Evolutionary conservation across 768 basidiomycete species (phyloP), one percentile per base, ranked within the genome.

Genomic region (Rhodotorula diobovata): DNA sequence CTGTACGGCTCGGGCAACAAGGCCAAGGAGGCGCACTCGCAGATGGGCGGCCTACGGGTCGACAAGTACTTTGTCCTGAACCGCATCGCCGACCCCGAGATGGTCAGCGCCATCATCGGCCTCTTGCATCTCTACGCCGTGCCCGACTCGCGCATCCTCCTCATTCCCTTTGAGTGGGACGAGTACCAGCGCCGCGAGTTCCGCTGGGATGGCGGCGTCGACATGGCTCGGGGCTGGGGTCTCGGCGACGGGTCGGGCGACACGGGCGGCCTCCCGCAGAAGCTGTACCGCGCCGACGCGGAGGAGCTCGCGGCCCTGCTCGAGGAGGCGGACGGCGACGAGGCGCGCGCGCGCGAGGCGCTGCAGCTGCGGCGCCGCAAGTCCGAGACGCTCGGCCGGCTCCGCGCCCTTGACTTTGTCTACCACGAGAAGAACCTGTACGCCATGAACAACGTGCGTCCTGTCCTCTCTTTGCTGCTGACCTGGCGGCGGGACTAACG

Each of bases 51-150:
- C 2, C 68, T 74, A 30, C 60, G 73, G 20, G 72, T 79, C 54
- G 75, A 78, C 69, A 77, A 78, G 53, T 76, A 77, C 66, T 79
- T 74, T 54, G 73, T 79, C 61, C 74, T 79, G 46, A 79, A 79
- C 63, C 76, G 79, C 35, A 76, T 78, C 61, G 62, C 75, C 34
- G 72, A 76, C 23, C 67, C 68, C 30, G 65, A 68, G 10, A 66
- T 74, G 54, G 63, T 76, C 35, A 66, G 55, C 37, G 67, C 69
- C n/a, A 74, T 79, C 61, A 63, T 76, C 41, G 65, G 68, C 12
- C 71, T 79, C 15, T 59, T 79, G 18, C 60, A 68, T 41, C 66
- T 68, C 30, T 76, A 71, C 61, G 71, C 71, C 16, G 67, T 76
- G 0, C 74, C 78, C 23, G 59, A 73, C 57, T 67, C 72, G 30